A percentile compares a stretch with the other conserved stretches of the same genome.
Evolutionary conservation across 257 asterid genomes (phyloP).

Genomic region (Capsicum pubescens): DNA sequence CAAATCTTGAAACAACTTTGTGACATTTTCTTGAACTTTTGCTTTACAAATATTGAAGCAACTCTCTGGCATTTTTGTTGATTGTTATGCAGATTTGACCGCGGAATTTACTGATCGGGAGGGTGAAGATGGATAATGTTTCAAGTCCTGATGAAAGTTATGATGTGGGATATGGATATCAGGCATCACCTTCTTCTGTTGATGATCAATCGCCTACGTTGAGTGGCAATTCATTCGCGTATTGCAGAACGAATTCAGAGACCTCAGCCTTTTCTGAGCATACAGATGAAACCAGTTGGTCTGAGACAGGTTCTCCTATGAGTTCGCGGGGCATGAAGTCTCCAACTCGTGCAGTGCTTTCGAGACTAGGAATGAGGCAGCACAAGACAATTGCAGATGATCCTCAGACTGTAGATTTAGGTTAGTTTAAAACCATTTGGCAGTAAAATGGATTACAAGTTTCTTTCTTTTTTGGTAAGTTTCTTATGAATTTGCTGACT

Average conservation of each 20-base stretch:
- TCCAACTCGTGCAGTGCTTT: slow-evolving; percentile 63
- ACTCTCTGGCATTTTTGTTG: not conserved
- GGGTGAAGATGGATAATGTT: slow-evolving; percentile 49
- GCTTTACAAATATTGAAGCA: slow-evolving; percentile 12
- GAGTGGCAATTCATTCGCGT: slow-evolving; percentile 65
- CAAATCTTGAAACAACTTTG: slow-evolving; percentile 15
- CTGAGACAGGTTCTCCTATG: slow-evolving; percentile 58
- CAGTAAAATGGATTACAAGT: not conserved
- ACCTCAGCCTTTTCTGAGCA: slow-evolving; percentile 65
- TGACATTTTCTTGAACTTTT: not conserved
- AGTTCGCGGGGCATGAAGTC: slow-evolving; percentile 79
- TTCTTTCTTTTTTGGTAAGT: not conserved
- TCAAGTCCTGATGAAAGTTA: slow-evolving; percentile 54
- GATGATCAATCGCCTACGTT: slow-evolving; percentile 57
- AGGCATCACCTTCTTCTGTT: slow-evolving; percentile 53
- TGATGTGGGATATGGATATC: slow-evolving; percentile 55
- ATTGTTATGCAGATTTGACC: slow-evolving; percentile 27
- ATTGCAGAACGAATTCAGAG: slow-evolving; percentile 71
- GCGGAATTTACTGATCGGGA: slow-evolving; percentile 18
- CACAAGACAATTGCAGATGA: slow-evolving; percentile 55
- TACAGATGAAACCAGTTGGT: slow-evolving; percentile 61
- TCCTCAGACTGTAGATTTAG: slow-evolving; percentile 54
- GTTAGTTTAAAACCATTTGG: slow-evolving; percentile 35
- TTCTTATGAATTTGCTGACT: slow-evolving; percentile 15
- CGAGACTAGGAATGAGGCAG: slow-evolving; percentile 74